Evolutionary conservation across 2,329 filamentous ascomycete species (phyloP), one percentile per base, ranked within the genome.

Genomic region (Rhinocladiella similis): DNA sequence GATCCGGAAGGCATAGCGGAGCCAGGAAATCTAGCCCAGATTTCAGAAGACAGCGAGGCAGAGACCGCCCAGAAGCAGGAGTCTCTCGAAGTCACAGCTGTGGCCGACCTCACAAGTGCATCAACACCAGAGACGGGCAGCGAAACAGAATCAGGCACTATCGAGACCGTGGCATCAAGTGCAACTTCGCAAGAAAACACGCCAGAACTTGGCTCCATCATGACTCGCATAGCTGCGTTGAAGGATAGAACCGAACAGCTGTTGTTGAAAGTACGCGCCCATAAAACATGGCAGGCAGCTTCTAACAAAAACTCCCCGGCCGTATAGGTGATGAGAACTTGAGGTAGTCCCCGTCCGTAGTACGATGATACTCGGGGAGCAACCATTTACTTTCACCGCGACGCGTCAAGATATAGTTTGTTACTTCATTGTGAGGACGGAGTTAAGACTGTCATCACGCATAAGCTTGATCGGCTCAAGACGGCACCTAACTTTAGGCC

Each of bases 241-340:
- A 52, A 19, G 25, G 38, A 38, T 6, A 42, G 58, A 33, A 53
- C 58, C 14, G 58, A 61, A 19, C 54, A 49, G 9, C 52, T 57
- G 7, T 14, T 57, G 10, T 35, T 22, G 10, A 49, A 50, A 46
- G 52, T 61, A n/a, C 51, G 51, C 6, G 54, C 48, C 12, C 54
- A 51, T 5, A 55, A 43, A 10, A 4, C 20, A 27, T 22, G 4
- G 13, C 43, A 27, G 25, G 6, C 12, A 27, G 22, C 2, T n/a
- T 22, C 13, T 4, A 14, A 27, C 2, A 3, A 25, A 20, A 14
- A 4, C 1, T 46, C 19, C 10, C n/a, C 10, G 20, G 20, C 14
- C 22, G 16, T 14, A 38, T 38, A 38, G 35, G 35, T 13, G n/a
- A 38, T 16, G n/a, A 38, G 35, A 14, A 38, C n/a, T n/a, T n/a